Base-by-base conservation (phyloP, 148 eudicot species). In the Silene latifolia region DNA sequence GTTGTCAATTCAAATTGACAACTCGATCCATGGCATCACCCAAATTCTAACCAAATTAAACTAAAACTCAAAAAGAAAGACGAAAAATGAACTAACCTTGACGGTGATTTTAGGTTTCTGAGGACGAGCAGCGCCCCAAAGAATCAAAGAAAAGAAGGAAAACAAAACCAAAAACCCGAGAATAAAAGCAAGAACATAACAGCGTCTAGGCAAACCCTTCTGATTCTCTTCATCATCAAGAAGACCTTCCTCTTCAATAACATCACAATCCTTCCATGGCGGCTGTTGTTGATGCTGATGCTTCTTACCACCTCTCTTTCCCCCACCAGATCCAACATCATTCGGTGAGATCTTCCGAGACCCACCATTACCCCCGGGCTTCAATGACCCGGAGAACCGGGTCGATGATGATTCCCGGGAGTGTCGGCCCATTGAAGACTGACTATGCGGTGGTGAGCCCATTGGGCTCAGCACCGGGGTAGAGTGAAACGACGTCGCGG, bases 361-460 rank as follows among this genome's bases (percentile, higher is more conserved):
- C 48, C 85, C 81, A 17, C 17, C 47, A 2, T 39, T 39, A 39
- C 61, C 87, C 14, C 7, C 15, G 23, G 93, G 93, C 80, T 88
- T 89, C 3, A 92, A 83, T 3, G 92, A 87, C 14, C 98, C 91
- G 35, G 93, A 88, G 75, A 88, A 92, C 23, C 96, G 88, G 44
- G 90, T 92, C 65, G 96, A 80, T 53, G 96, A 92, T 23, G 92
- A 88, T 39, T 87, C 96, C 0, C 96, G 89, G 4, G 98, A 92
- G 82, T 92, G 97, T 47, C 83, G 89, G 66, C 96, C 96, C 23
- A 87, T 83, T 61, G 92, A 90, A 71, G 96, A 90, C 80, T 90
- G 86, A 11, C 92, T 85, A 75, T 88, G 97, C 3, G 89, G 97
- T 0, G 98, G 98, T 0, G 98, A 93, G 0, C 89, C 91, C 76